Base-by-base conservation (phyloP, 2,329 filamentous ascomycete genomes). In the Paradendryphiella salina region DNA sequence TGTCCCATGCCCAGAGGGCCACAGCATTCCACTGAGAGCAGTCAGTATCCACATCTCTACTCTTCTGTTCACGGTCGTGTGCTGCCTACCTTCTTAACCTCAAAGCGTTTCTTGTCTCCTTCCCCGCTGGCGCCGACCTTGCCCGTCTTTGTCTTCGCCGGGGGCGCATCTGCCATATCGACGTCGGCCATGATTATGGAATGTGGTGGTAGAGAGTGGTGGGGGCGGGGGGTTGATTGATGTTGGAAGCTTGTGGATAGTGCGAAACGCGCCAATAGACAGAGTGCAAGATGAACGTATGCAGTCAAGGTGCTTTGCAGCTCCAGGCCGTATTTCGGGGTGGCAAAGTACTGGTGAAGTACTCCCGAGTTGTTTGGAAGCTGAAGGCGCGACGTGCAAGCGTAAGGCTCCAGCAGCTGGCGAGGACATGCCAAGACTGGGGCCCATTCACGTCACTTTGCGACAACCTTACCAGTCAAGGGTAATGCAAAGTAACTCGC, bases 1-100 rank as follows among this genome's bases (percentile, higher is more conserved):
- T 99, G 73, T 99, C 94, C 94, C 94, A 99, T 0, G 94, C 94
- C 94, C 94, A 99, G 2, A 99, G 82, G 33, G 94, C 92, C 43
- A 99, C 94, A 0, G 94, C 94, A 67, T 97, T 97, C 94, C 94
- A 99, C 93, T 96, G 68, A 35, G 57, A 42, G 3, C 15, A 35
- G 61, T 65, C 61, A 64, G 59, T 36, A 52, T n/a, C 52, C 32
- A 50, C 42, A 54, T 46, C 14, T 56, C 53, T 33, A 21, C 2
- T 18, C 15, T 26, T 9, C 10, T 38, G 33, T 3, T 36, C 11
- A 18, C 28, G 37, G 23, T 41, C 31, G 18, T 47, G 43, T 51
- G 36, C 14, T 18, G 48, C 73, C 56, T 75, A 95, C 94, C 88
- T 99, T 99, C 79, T 99, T 99, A 57, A 99, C 93, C 74, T 99